Evolutionary conservation across 176 grass and related monocot genomes (phyloP), one percentile per base, ranked within the genome.

Genomic region (Zoysia japonica): DNA sequence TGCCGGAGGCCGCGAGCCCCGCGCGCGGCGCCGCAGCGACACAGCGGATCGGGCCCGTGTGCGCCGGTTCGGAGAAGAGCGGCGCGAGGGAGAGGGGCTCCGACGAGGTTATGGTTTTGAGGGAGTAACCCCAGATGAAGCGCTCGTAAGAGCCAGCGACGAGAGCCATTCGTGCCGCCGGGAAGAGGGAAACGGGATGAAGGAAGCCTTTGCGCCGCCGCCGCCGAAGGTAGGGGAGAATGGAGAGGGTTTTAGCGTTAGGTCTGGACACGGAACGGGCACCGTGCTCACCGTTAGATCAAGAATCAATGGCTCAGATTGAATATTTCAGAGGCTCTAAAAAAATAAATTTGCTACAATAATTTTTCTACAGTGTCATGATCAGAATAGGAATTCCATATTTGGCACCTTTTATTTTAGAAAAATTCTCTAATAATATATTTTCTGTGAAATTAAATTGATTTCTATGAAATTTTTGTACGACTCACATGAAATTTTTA

Each of bases 111-210:
- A 93, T 57, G 83, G 85, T 66, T 78, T 91, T 92, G 78, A 99
- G 86, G 65, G 92, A 92, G 84, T 91, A 99, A 16, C 92, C 96
- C 96, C 96, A 99, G 76, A 95, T 93, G 76, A 95, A 95, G 85
- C 91, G 93, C 84, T 99, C 88, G 90, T 99, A 99, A 8, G 96
- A 99, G 44, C 92, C 92, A 62, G 92, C 92, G 73, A 99, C 65
- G 88, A 95, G 83, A 37, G 96, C 84, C 92, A 94, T 92, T 20
- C 46, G 74, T 28, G 61, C 13, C 68, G 67, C 15, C 75, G 38
- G 76, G 46, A 53, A 48, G 43, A 38, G 70, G 19, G 35, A 28
- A 50, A 10, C 48, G n/a, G 9, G 47, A 45, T 41, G 38, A 47
- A 28, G 44, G 3, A 39, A 1, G 42, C n/a, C 72, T 43, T 16